phyloP scores from a whole-genome alignment of 139 green algal genomes.

The Coelastrella sp. region DNA sequence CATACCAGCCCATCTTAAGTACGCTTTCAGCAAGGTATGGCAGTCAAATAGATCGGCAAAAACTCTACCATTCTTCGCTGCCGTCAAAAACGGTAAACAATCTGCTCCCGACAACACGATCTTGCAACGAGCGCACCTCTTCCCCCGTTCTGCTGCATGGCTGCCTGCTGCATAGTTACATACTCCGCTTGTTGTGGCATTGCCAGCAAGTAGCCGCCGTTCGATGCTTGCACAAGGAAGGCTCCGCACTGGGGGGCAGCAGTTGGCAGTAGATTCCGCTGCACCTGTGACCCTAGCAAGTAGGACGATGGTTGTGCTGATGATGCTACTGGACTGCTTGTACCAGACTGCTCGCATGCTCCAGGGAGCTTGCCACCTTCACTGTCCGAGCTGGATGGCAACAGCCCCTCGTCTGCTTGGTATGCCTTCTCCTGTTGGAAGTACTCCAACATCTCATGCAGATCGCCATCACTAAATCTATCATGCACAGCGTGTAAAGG shows the following conservation, averaged over 20 bases:
- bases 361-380: neutral
- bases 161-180: neutral
- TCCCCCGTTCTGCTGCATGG: neutral
- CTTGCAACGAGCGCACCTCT: conserved; percentile 12
- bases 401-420: neutral
- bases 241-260: neutral
- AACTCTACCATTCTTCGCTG: too few species aligned
- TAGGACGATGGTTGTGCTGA: neutral
- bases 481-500: conserved; percentile 10
- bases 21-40: too few species aligned
- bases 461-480: conserved; percentile 19
- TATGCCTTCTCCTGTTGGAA: neutral
- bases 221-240: neutral
- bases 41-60: too few species aligned
- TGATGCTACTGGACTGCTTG: neutral
- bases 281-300: neutral
- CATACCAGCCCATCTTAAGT: too few species aligned
- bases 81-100: too few species aligned
- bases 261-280: neutral
- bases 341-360: neutral
- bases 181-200: neutral
- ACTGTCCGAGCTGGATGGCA: neutral
- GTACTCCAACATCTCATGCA: neutral
- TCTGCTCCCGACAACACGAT: neutral
- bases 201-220: conserved; percentile 9